Percentiles rank a stretch among this genome's conserved stretches.
These are phyloP conservation scores for Mycosphaerelloides madeirae DNA, from an alignment of 2,329 filamentous ascomycete genomes.

Conservation along the genomic window DNA sequence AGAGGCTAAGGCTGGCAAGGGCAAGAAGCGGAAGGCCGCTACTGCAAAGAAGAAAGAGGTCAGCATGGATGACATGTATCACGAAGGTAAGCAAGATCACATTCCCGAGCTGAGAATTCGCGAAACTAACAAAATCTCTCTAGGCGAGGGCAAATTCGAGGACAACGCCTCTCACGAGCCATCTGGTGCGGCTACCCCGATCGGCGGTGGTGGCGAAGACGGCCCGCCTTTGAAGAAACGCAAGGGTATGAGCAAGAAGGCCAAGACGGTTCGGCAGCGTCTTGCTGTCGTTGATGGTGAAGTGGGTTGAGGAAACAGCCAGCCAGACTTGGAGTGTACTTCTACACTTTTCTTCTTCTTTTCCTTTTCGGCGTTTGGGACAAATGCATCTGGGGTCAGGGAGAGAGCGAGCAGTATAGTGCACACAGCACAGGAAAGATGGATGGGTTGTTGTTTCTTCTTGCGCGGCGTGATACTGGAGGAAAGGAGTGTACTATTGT, in stretches of 20 bases:
- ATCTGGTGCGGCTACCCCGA: constrained; percentile 80
- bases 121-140: constrained; percentile 10
- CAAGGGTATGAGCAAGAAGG: constrained; percentile 47
- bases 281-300: constrained; percentile 46
- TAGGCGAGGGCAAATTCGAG: constrained; percentile 95
- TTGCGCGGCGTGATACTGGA: too few species aligned
- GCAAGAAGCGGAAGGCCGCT: constrained; percentile 46
- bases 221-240: constrained; percentile 54
- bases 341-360: not conserved
- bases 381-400: not conserved
- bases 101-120: not conserved
- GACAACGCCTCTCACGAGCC: constrained; percentile 77
- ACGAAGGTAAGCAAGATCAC: constrained; percentile 65
- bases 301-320: constrained; percentile 14
- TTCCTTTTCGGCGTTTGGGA: not conserved
- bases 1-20: constrained; percentile 54
- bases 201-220: constrained; percentile 44
- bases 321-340: not conserved
- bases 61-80: constrained; percentile 92
- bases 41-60: constrained; percentile 58
- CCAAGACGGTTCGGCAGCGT: constrained; percentile 48
- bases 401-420: too few species aligned
- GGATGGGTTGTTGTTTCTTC: too few species aligned
- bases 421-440: too few species aligned
- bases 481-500: too few species aligned